Percentiles rank a stretch among this genome's conserved stretches.
These are phyloP conservation scores for Kodamaea jinghongensis DNA, from an alignment of 805 yeast species.

Conservation along the genomic window DNA sequence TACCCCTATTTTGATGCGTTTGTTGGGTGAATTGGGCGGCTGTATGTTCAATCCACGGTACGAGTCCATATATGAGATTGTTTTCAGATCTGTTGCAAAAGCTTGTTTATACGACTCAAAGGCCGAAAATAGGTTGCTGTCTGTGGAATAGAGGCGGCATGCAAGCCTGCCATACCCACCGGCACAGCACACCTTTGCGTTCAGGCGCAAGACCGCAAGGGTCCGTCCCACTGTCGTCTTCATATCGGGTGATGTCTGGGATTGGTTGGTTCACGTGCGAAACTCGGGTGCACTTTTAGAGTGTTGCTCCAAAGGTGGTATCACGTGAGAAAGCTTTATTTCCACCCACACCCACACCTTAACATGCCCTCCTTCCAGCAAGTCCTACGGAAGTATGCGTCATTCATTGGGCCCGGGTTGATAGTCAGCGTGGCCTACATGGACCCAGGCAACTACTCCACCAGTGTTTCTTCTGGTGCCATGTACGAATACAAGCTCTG, in stretches of 20 bases:
- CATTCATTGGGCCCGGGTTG: slow-evolving; percentile 84
- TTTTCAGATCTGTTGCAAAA: slow-evolving; percentile 21
- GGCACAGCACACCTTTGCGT: no score
- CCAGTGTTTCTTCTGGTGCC: slow-evolving; percentile 88
- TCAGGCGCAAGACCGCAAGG: no score
- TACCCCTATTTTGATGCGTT: slow-evolving; percentile 29
- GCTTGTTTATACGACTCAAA: slow-evolving; percentile 14
- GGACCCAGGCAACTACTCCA: slow-evolving; percentile 92
- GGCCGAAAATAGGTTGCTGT: slow-evolving; percentile 4
- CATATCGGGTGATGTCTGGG: no score
- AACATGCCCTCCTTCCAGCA: not conserved
- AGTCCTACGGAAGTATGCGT: slow-evolving; percentile 50
- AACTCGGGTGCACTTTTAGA: not conserved
- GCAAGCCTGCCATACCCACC: not conserved
- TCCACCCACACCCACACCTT: no score
- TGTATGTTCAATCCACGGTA: slow-evolving; percentile 13
- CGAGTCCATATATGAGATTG: slow-evolving; percentile 14
- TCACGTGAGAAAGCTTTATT: no score
- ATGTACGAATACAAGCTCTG: slow-evolving; percentile 69
- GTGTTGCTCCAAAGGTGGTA: not conserved
- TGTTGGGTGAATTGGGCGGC: slow-evolving; percentile 10
- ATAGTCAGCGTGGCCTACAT: slow-evolving; percentile 88
- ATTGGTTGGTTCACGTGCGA: no score
- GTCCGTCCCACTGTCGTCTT: no score
- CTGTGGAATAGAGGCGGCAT: slow-evolving; percentile 1